Evolutionary conservation across 192 early-diverging fungal species (phyloP).

Genomic region (Coemansia sp.): DNA sequence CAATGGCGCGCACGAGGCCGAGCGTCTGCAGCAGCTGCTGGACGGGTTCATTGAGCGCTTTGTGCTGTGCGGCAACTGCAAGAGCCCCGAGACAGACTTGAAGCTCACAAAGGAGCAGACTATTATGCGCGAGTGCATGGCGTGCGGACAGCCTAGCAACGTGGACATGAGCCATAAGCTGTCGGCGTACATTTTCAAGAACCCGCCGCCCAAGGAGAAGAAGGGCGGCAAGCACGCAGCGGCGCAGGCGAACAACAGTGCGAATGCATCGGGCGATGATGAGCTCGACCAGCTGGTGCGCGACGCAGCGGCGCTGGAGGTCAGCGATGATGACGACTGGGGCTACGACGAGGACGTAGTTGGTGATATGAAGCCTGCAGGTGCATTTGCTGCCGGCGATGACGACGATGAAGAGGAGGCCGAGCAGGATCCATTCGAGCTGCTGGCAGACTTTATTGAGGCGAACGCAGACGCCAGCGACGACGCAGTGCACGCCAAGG

Average conservation of each 20-base stretch:
- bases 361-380: conserved; percentile 41
- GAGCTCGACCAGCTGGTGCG: conserved; percentile 67
- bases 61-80: conserved; percentile 89
- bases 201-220: conserved; percentile 70
- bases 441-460: conserved; percentile 73
- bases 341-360: conserved; percentile 37
- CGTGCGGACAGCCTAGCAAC: conserved; percentile 80
- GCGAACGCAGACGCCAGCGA: conserved; percentile 52
- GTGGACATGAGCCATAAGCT: conserved; percentile 90
- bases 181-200: conserved; percentile 85
- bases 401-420: conserved; percentile 56
- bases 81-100: conserved; percentile 92
- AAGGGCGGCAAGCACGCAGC: conserved; percentile 59
- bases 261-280: conserved; percentile 57
- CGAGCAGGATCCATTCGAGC: conserved; percentile 65
- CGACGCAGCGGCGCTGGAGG: conserved; percentile 64
- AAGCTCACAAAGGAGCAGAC: conserved; percentile 53
- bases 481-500: conserved; percentile 74
- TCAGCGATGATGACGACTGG: conserved; percentile 69
- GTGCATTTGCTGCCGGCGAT: conserved; percentile 40
- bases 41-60: conserved; percentile 93
- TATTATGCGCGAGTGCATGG: conserved; percentile 80
- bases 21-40: conserved; percentile 78
- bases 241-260: conserved; percentile 45
- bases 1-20: conserved; percentile 90